A percentile compares a stretch with the other conserved stretches of the same genome.
Evolutionary conservation across 768 basidiomycete genomes (phyloP).

Genomic region (Lyophyllum atratum): DNA sequence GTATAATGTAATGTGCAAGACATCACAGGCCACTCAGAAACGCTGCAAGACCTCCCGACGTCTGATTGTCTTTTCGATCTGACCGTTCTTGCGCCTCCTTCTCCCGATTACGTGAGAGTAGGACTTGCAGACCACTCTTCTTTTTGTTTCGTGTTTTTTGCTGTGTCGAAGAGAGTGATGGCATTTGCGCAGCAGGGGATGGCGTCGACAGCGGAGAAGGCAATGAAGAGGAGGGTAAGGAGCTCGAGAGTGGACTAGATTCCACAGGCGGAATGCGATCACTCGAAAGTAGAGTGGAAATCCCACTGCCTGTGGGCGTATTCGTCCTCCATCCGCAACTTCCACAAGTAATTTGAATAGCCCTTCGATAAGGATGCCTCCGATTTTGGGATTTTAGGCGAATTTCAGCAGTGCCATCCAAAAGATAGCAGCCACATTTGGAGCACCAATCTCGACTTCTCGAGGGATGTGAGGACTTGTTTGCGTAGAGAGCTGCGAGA

Average conservation of each 20-base stretch:
- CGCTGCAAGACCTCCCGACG: slow-evolving; percentile 47
- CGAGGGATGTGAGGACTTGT: slow-evolving; percentile 33
- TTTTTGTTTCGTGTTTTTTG: slow-evolving; percentile 50
- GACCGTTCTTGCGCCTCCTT: slow-evolving; percentile 43
- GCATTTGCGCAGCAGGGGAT: background rate
- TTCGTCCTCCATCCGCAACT: slow-evolving; percentile 29
- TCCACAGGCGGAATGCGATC: background rate
- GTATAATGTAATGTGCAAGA: background rate
- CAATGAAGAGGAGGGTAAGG: slow-evolving; percentile 12
- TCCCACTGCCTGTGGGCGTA: slow-evolving; percentile 18
- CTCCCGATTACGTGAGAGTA: slow-evolving; percentile 64
- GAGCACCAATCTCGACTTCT: slow-evolving; percentile 37
- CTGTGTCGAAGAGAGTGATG: slow-evolving; percentile 7
- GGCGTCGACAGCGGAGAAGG: slow-evolving; percentile 3
- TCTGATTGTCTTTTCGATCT: slow-evolving; percentile 25
- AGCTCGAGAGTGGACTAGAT: slow-evolving; percentile 1
- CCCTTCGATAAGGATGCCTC: slow-evolving; percentile 15
- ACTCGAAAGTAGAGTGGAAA: too few species aligned
- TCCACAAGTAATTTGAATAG: slow-evolving; percentile 29
- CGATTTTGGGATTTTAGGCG: slow-evolving; percentile 28
- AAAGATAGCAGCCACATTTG: slow-evolving; percentile 54
- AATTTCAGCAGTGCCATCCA: slow-evolving; percentile 38
- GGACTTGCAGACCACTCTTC: slow-evolving; percentile 57
- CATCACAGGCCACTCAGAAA: slow-evolving; percentile 48
- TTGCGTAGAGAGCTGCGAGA: slow-evolving; percentile 64